Evolutionary conservation across 331 rosid species (phyloP).

Genomic region (Cydonia oblonga): DNA sequence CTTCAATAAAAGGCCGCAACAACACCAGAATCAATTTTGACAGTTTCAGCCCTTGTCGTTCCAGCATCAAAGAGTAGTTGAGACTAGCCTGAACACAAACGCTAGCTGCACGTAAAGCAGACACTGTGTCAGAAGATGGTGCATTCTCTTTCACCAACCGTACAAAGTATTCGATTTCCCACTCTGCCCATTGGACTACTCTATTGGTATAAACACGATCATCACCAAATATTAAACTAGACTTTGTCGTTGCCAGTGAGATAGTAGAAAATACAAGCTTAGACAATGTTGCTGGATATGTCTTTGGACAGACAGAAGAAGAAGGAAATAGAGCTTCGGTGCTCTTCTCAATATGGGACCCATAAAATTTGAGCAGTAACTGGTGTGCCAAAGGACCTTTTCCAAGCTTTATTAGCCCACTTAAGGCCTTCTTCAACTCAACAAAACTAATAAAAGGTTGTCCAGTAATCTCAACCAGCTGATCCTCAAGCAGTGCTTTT

Average conservation of each 20-base stretch:
- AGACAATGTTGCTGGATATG: slow-evolving; percentile 68
- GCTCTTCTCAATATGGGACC: slow-evolving; percentile 62
- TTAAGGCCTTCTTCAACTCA: slow-evolving; percentile 63
- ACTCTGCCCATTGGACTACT: slow-evolving; percentile 97
- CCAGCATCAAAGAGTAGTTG: slow-evolving; percentile 63
- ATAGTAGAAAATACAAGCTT: slow-evolving; percentile 70
- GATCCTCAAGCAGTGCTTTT: slow-evolving; percentile 58
- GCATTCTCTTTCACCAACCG: slow-evolving; percentile 81
- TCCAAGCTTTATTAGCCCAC: slow-evolving; percentile 66
- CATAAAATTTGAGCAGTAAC: slow-evolving; percentile 48
- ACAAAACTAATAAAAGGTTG: slow-evolving; percentile 50
- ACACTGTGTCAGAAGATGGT: slow-evolving; percentile 62
- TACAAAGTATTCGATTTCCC: slow-evolving; percentile 83
- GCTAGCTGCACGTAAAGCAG: slow-evolving; percentile 77
- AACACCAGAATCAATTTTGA: slow-evolving; percentile 76
- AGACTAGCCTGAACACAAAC: slow-evolving; percentile 80
- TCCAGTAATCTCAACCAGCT: slow-evolving; percentile 47
- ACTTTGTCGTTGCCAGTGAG: slow-evolving; percentile 57
- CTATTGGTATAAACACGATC: slow-evolving; percentile 77
- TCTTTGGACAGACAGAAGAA: slow-evolving; percentile 66
- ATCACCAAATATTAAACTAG: slow-evolving; percentile 79
- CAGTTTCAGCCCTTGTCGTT: slow-evolving; percentile 73
- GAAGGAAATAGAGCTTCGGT: slow-evolving; percentile 69
- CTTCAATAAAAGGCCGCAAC: slow-evolving; percentile 79
- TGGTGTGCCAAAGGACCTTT: slow-evolving; percentile 83